Percentiles rank a stretch among this genome's conserved stretches.
Conservation (phyloP, 2,329 filamentous ascomycete genomes). For the Dryadomyces quercivorus region DNA sequence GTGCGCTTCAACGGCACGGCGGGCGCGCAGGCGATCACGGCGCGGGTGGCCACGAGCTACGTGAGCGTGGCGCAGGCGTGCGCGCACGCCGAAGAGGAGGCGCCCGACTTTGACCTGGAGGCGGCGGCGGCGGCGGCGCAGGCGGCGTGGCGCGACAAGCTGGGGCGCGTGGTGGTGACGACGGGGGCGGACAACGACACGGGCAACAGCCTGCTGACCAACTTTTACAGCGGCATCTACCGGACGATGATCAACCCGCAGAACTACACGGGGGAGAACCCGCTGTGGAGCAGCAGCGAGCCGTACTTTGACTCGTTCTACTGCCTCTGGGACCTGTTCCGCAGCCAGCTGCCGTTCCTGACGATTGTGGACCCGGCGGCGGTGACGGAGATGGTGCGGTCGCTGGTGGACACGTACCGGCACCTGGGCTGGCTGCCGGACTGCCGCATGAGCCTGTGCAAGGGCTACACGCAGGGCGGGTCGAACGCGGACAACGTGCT, state of each 20-base stretch:
- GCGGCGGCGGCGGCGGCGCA: slow-evolving; percentile 37
- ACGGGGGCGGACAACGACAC: not conserved
- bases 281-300: slow-evolving; percentile 50
- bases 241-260: slow-evolving; percentile 61
- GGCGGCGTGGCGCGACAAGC: slow-evolving; percentile 47
- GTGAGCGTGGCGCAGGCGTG: slow-evolving; percentile 56
- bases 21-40: slow-evolving; percentile 39
- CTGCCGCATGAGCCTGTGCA: slow-evolving; percentile 64
- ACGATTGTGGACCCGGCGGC: slow-evolving; percentile 53
- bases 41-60: slow-evolving; percentile 57
- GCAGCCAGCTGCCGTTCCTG: slow-evolving; percentile 56
- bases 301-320: slow-evolving; percentile 70
- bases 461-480: slow-evolving; percentile 63
- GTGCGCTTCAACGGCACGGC: slow-evolving; percentile 38
- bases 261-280: slow-evolving; percentile 64
- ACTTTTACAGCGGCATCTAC: slow-evolving; percentile 63
- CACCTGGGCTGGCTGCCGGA: slow-evolving; percentile 62
- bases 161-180: slow-evolving; percentile 40
- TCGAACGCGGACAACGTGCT: slow-evolving; percentile 62
- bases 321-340: slow-evolving; percentile 63
- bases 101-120: slow-evolving; percentile 55
- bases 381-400: slow-evolving; percentile 55
- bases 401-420: slow-evolving; percentile 58
- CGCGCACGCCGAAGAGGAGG: slow-evolving; percentile 53
- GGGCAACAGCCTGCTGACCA: slow-evolving; percentile 32